A percentile compares a stretch with the other conserved stretches of the same genome.
Conservation (phyloP, 345 rosid species). For the Acer saccharum region DNA sequence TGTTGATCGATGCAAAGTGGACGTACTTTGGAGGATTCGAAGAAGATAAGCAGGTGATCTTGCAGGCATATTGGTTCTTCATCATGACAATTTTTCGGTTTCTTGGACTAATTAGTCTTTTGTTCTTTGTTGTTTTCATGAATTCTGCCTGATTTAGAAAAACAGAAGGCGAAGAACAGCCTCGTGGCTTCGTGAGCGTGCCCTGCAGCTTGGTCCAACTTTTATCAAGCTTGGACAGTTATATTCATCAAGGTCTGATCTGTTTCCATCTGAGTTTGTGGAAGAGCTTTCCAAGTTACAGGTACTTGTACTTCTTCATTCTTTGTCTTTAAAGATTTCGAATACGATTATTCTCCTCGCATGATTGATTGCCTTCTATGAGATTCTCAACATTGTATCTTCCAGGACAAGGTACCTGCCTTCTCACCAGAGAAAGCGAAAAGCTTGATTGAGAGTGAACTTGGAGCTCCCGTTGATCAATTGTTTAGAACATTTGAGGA, state of each 20-base stretch:
- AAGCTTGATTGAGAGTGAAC: constrained; percentile 67
- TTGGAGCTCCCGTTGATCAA: constrained; percentile 69
- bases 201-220: constrained; percentile 96
- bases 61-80: not conserved
- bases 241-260: constrained; percentile 90
- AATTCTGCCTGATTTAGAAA: constrained; percentile 50
- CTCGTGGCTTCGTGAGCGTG: constrained; percentile 82
- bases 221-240: constrained; percentile 94
- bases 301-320: constrained; percentile 39
- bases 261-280: constrained; percentile 86
- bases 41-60: constrained; percentile 75
- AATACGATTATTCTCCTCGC: not conserved
- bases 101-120: not conserved
- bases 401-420: constrained; percentile 93
- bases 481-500: constrained; percentile 86
- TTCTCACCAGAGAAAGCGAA: constrained; percentile 85
- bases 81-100: not conserved
- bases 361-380: not conserved
- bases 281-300: constrained; percentile 98
- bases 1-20: constrained; percentile 88
- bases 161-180: constrained; percentile 69
- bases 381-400: not conserved
- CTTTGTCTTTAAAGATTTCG: not conserved
- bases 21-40: constrained; percentile 73
- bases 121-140: constrained; percentile 11